Percentiles rank a stretch among this genome's conserved stretches.
These are phyloP conservation scores for Xylariaceae sp. DNA, from an alignment of 2,329 filamentous ascomycete genomes.

Conservation along the genomic window DNA sequence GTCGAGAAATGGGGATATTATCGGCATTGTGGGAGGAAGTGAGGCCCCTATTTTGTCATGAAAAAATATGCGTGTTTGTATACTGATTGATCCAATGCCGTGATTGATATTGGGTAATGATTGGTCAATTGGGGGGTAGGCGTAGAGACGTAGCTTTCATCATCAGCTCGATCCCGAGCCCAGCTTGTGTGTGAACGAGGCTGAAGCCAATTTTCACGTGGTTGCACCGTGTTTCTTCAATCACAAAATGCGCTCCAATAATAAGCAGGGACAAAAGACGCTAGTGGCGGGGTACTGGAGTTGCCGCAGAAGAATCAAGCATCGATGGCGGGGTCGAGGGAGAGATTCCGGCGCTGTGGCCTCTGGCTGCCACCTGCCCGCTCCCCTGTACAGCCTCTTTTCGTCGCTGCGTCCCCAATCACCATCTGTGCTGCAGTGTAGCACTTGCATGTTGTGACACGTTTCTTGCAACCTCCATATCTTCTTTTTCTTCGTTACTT, in stretches of 20 bases:
- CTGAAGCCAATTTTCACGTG: no score
- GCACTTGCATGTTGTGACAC: constrained; percentile 5
- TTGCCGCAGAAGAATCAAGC: not conserved
- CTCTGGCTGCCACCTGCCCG: no score
- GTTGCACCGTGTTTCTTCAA: no score
- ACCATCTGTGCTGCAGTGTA: no score
- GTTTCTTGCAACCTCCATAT: not conserved
- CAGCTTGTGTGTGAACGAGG: no score
- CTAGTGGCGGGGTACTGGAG: constrained; percentile 19
- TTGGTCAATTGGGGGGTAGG: not conserved
- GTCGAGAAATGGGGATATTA: constrained; percentile 72
- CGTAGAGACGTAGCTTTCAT: not conserved
- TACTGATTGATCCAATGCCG: not conserved
- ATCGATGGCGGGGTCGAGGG: no score
- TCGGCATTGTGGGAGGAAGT: constrained; percentile 29
- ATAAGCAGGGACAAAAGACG: constrained; percentile 1
- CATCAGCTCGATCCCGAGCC: no score
- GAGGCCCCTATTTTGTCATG: not conserved
- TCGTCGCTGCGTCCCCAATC: no score
- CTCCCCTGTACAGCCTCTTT: no score
- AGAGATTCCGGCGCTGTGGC: no score
- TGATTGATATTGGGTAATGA: no score
- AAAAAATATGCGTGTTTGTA: not conserved
- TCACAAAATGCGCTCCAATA: no score
- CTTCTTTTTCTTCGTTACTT: not conserved